A percentile compares a stretch with the other conserved stretches of the same genome.
Evolutionary conservation across 805 yeast genomes (phyloP).

Genomic region (Yamadazyma nakazawae): DNA sequence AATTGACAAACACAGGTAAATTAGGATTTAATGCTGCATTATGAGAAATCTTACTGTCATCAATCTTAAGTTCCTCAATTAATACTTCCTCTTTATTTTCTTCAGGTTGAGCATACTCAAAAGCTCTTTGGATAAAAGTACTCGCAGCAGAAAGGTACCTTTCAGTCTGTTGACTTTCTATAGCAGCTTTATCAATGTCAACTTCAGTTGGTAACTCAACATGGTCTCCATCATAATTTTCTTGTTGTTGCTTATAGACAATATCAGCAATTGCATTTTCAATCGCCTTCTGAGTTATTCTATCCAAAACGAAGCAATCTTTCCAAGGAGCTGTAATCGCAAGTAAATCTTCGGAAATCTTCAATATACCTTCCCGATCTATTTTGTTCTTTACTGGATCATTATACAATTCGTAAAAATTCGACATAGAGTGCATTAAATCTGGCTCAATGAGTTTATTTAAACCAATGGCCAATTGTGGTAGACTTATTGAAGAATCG

Average conservation of each 20-base stretch:
- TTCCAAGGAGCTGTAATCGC: slow-evolving; percentile 84
- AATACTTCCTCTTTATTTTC: slow-evolving; percentile 41
- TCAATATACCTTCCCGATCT: slow-evolving; percentile 74
- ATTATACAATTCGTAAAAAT: slow-evolving; percentile 77
- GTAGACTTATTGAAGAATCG: slow-evolving; percentile 49
- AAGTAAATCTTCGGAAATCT: slow-evolving; percentile 82
- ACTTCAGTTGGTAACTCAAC: slow-evolving; percentile 56
- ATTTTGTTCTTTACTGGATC: slow-evolving; percentile 52
- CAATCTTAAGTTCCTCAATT: slow-evolving; percentile 36
- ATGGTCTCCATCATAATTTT: slow-evolving; percentile 19
- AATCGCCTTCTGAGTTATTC: slow-evolving; percentile 57
- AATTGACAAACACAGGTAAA: slow-evolving; percentile 67
- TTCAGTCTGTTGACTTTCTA: slow-evolving; percentile 65
- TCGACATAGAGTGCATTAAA: slow-evolving; percentile 72
- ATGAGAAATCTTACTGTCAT: slow-evolving; percentile 43
- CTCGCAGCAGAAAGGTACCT: slow-evolving; percentile 86
- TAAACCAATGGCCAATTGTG: slow-evolving; percentile 70
- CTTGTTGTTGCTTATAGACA: slow-evolving; percentile 41
- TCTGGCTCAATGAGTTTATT: slow-evolving; percentile 68
- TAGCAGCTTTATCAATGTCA: slow-evolving; percentile 58
- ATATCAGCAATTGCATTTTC: slow-evolving; percentile 67
- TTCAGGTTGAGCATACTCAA: slow-evolving; percentile 81
- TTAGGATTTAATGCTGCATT: slow-evolving; percentile 83
- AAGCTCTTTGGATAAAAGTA: slow-evolving; percentile 78
- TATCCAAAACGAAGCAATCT: slow-evolving; percentile 64